Evolutionary conservation across 257 asterid species (phyloP), one percentile per base, ranked within the genome.

Genomic region (Thymus quinquecostatus): DNA sequence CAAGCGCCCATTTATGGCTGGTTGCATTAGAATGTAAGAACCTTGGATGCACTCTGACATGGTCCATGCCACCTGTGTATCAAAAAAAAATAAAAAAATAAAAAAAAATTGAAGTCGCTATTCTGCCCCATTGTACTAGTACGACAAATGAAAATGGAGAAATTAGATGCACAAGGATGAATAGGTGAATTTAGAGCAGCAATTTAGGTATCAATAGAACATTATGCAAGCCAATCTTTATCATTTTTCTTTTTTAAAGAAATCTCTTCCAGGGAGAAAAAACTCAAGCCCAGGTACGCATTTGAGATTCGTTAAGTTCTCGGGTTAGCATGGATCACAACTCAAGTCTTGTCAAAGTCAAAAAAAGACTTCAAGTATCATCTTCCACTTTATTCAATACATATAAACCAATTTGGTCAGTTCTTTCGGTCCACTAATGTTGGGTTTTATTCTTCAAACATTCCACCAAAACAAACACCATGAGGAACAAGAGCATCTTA

Each of bases 1-100:
- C 99, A 74, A 95, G 97, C 59, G 84, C 99, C 99, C 99, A 95
- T 78, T 92, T 95, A 81, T 95, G 99, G 83, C 98, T 95, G 67
- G 99, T 95, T 32, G 99, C 98, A 73, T 95, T 95, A 58, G 99
- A 95, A 78, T 95, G 99, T 58, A 95, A 75, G 65, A 95, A 95
- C 75, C 81, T 89, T 44, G 99, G 98, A 77, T 92, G 99, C 65
- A 95, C 97, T 75, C 99, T 78, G 64, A 87, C 98, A 82, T 86
- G 98, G 82, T 95, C 98, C 95, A 95, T 86, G 76, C 97, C 91
- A 77, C 92, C 99, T 95, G 85, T 30, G 53, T 36, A 48, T 60
- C 60, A 33, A 66, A 54, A 10, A 36, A 28, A 51, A 66, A 74
- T n/a, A n/a, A n/a, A n/a, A n/a, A n/a, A n/a, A n/a, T n/a, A 12